Conservation (phyloP, 2,329 filamentous ascomycete species). For the Fusarium pilosicola region DNA sequence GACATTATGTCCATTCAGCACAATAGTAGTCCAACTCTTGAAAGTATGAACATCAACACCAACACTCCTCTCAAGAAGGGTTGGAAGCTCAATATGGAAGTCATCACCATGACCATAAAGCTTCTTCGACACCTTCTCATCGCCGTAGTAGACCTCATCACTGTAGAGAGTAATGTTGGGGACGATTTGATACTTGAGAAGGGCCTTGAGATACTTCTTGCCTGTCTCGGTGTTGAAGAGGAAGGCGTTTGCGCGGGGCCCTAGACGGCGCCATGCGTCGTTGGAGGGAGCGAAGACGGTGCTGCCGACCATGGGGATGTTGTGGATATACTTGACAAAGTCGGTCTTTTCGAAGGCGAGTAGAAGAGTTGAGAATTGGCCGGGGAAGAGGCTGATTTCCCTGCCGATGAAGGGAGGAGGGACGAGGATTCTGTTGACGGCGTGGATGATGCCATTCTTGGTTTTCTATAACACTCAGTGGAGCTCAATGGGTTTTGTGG, state of each 20-base stretch:
- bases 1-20: conserved; percentile 76
- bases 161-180: conserved; percentile 82
- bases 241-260: conserved; percentile 77
- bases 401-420: conserved; percentile 73
- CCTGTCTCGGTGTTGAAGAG: conserved; percentile 81
- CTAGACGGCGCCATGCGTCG: conserved; percentile 80
- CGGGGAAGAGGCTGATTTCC: conserved; percentile 72
- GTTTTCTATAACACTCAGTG: conserved; percentile 60
- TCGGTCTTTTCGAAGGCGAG: conserved; percentile 80
- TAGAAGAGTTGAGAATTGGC: conserved; percentile 80
- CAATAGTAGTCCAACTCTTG: conserved; percentile 75
- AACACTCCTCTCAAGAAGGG: conserved; percentile 73
- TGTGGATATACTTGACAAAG: conserved; percentile 69
- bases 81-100: conserved; percentile 76
- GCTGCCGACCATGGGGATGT: conserved; percentile 66
- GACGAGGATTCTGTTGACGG: conserved; percentile 77
- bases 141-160: conserved; percentile 75
- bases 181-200: conserved; percentile 83
- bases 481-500: accelerated
- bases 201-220: conserved; percentile 77
- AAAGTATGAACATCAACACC: conserved; percentile 76
- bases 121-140: conserved; percentile 42
- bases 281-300: conserved; percentile 88
- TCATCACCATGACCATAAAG: conserved; percentile 37
- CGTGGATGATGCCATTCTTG: conserved; percentile 85